phyloP scores from a whole-genome alignment of 345 rosid species.

The Camelina neglecta region DNA sequence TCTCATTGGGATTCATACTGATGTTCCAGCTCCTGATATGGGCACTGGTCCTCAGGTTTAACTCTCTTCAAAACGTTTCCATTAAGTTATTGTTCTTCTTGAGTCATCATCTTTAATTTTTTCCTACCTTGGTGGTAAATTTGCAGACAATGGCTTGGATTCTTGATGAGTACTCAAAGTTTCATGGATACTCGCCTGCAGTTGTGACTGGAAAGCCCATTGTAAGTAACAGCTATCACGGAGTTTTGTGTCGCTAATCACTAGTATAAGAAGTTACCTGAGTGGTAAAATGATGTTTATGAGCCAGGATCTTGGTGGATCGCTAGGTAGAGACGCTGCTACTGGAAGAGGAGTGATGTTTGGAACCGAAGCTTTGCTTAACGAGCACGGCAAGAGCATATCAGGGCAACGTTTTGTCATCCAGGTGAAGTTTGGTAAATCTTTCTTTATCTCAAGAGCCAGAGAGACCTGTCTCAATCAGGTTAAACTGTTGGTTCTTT shows the following conservation, averaged over 20 bases:
- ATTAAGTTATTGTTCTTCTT: neutral
- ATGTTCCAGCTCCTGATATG: conserved; percentile 79
- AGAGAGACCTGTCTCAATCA: neutral
- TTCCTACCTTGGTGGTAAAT: conserved; percentile 11
- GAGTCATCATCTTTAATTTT: neutral
- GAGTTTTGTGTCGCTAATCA: neutral
- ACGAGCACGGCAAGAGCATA: conserved; percentile 75
- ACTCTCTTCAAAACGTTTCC: conserved; percentile 9
- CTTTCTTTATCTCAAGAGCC: conserved; percentile 6
- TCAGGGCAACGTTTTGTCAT: conserved; percentile 80
- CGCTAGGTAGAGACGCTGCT: conserved; percentile 96
- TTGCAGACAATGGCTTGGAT: conserved; percentile 72
- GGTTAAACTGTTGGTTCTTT: neutral
- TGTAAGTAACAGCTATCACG: conserved; percentile 38
- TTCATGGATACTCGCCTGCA: conserved; percentile 69
- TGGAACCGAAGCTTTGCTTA: conserved; percentile 91
- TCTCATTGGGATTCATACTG: conserved; percentile 50
- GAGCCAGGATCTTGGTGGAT: conserved; percentile 93
- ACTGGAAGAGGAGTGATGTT: conserved; percentile 96
- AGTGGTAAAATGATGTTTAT: neutral
- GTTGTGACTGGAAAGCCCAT: conserved; percentile 68
- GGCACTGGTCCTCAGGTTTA: conserved; percentile 63
- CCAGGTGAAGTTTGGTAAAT: conserved; percentile 54
- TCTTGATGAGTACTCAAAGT: conserved; percentile 70
- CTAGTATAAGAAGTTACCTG: neutral